These are phyloP conservation scores for Tulasnella sp. DNA, from an alignment of 768 basidiomycete species.

Conservation along the genomic window DNA sequence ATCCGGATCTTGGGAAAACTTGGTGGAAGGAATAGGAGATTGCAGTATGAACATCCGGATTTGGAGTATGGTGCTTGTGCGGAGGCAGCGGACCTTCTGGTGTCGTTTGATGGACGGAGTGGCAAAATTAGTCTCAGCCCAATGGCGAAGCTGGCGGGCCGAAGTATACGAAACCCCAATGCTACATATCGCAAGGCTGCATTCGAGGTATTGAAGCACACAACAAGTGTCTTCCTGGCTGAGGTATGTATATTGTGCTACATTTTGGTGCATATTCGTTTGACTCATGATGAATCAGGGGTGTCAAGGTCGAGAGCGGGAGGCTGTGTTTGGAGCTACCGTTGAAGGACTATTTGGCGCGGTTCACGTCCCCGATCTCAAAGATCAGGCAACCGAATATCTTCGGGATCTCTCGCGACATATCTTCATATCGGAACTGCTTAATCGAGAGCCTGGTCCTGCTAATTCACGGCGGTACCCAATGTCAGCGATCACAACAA, in stretches of 20 bases:
- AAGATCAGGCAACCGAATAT: conserved; percentile 55
- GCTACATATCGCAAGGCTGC: conserved; percentile 30
- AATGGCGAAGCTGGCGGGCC: conserved; percentile 49
- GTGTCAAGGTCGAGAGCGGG: conserved; percentile 55
- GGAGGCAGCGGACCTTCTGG: conserved; percentile 51
- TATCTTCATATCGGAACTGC: conserved; percentile 64
- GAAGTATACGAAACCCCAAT: conserved; percentile 39
- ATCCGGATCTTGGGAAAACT: conserved; percentile 94
- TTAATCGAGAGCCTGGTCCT: conserved; percentile 25
- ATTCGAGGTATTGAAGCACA: conserved; percentile 44
- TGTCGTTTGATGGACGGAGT: conserved; percentile 57
- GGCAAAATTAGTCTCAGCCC: conserved; percentile 56
- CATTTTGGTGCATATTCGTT: neutral
- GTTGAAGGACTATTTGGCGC: conserved; percentile 73
- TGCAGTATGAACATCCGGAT: conserved; percentile 67
- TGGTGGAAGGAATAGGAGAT: conserved; percentile 81
- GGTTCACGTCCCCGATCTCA: conserved; percentile 52
- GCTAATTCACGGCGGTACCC: conserved; percentile 8
- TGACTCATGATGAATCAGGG: conserved; percentile 37
- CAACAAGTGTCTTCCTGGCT: conserved; percentile 54
- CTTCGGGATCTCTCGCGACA: conserved; percentile 54
- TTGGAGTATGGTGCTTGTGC: conserved; percentile 59
- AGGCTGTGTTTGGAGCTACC: conserved; percentile 53
- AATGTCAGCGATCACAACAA: conserved; percentile 25
- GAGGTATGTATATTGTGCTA: conserved; percentile 43